Evolutionary conservation across 371 early-diverging fungal species (phyloP), one percentile per base, ranked within the genome.

Genomic region (Saksenaea oblongispora): DNA sequence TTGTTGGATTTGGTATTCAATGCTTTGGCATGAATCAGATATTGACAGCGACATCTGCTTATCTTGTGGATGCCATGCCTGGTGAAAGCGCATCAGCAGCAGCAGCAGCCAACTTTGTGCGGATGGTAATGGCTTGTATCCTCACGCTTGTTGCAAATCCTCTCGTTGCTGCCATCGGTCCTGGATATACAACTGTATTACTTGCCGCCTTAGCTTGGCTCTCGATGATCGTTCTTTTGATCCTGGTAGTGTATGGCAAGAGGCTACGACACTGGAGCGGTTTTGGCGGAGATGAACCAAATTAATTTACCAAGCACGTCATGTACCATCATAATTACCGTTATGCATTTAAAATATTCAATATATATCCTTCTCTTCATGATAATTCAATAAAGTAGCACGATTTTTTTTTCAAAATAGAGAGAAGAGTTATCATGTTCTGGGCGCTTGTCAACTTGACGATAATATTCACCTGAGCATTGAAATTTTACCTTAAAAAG

Each of bases 41-140:
- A 17, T 58, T 62, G 65, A 61, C 80, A 3, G 71, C 78, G 1
- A 69, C 73, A 11, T 58, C 75, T 4, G 80, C 80, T 3, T 83
- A 83, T 34, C 56, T 78, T 0, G 83, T 83, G 11, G 80, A 83
- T 62, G 68, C 74, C 15, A 76, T 76, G 17, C 68, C 72, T 4
- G 80, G 80, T 15, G 67, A 73, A 26, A 80, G 83, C 3, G 79
- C 83, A 3, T 76, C 78, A 9, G 75, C 72, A 8, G 76, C 80
- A 3, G 83, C 83, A 0, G 78, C 80, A 3, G 78, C 70, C 22
- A 78, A 76, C 56, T 70, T 83, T 27, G 61, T 75, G 39, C 66
- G 79, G 0, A 78, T 78, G 79, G 53, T 73, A 18, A 15, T 77
- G 41, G 80, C 83, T 10, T 80, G 78, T 60, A 59, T 72, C 53